Base-by-base conservation (phyloP, 805 yeast species). In the Spathaspora hagerdaliae region DNA sequence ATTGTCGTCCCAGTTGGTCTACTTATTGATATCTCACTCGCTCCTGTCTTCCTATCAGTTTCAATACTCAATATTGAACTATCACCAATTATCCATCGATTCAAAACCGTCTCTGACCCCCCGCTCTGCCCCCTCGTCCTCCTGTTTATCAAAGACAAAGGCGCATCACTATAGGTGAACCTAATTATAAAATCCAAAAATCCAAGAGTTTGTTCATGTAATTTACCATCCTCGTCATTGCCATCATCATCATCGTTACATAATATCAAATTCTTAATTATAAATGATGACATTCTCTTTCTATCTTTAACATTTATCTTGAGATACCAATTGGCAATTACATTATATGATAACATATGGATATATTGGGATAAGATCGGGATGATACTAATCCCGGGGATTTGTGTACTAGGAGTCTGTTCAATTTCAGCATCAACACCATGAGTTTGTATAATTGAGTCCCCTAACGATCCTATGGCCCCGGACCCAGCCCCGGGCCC, bases 261-360 rank as follows among this genome's bases (percentile, higher is more conserved):
- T 2, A 65, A 53, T 2, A 78, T 64, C 44, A 88, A 59, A 50
- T 79, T 81, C 46, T 79, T 75, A 34, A 81, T 72, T 10, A 89
- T 72, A 55, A 79, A 89, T 2, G 87, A 75, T 1, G 85, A 78
- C 33, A 87, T 55, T 33, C 73, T 70, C 41, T 74, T 73, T 37
- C 96, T 71, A 41, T 82, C 82, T n/a, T 64, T 65, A 48, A 83
- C 48, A 13, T 74, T 73, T 58, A 88, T 75, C 45, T 82, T 78
- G 53, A 87, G 63, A 51, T 82, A 87, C 91, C 95, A 86, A 37
- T 76, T 73, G 1, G 84, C 69, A 26, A 89, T 78, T 2, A 87
- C 85, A 40, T 73, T 75, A 57, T 83, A 86, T 0, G 96, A 85
- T 39, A 85, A 65, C 1, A 81, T 69, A 26, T 78, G 65, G 27